Percentiles rank a stretch among this genome's conserved stretches.
Evolutionary conservation across 495 filamentous ascomycete species (phyloP).

Genomic region (Penicillium angulare): DNA sequence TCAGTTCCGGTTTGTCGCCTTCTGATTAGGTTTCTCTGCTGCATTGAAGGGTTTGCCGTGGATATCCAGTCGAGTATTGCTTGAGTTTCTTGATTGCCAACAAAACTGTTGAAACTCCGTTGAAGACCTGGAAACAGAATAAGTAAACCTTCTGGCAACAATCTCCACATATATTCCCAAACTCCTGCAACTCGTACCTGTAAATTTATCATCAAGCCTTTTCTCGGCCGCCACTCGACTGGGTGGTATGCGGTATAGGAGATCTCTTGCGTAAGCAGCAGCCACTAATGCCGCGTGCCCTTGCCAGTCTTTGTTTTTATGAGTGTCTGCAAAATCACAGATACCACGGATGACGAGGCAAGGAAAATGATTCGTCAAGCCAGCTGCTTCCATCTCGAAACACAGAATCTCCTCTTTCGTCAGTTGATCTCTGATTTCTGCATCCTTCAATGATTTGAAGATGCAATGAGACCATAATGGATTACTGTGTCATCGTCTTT

Average conservation of each 20-base stretch:
- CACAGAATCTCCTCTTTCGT: background rate
- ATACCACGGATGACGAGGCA: constrained; percentile 37
- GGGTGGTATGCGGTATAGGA: constrained; percentile 18
- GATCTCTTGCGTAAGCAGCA: constrained; percentile 29
- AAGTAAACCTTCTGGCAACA: too few relatives aligned
- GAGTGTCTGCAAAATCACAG: constrained; percentile 36
- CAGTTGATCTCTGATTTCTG: constrained; percentile 20
- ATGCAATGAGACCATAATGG: constrained; percentile 41
- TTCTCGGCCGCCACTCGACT: background rate
- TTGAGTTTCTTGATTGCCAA: too few relatives aligned
- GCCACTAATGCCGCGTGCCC: constrained; percentile 30
- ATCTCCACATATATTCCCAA: too few relatives aligned
- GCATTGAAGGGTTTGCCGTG: too few relatives aligned
- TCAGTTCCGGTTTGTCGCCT: background rate
- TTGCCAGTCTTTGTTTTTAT: constrained; percentile 40
- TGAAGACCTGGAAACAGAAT: too few relatives aligned
- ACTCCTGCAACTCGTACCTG: too few relatives aligned
- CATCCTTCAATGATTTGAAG: constrained; percentile 35
- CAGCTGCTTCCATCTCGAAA: constrained; percentile 10
- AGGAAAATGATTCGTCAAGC: constrained; percentile 18
- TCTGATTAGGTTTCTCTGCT: background rate
- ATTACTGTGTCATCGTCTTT: constrained; percentile 11
- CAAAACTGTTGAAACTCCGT: too few relatives aligned
- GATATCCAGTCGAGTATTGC: too few relatives aligned
- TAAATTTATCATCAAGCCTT: background rate